phyloP scores from a whole-genome alignment of 441 rosid species.

The Euphorbia celastroides region DNA sequence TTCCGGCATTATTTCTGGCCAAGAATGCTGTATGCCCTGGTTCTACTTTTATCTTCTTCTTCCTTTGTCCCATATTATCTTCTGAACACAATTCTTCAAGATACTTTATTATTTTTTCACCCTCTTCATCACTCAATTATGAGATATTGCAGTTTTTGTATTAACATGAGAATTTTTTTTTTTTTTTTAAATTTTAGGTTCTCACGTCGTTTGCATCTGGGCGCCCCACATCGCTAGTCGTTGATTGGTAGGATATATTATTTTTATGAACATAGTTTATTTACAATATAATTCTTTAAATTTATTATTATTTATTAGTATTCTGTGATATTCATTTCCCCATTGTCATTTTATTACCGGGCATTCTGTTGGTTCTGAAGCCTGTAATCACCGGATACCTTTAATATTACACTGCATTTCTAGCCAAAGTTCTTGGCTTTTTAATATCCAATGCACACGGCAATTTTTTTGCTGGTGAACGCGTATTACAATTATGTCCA shows the following conservation, averaged over 20 bases:
- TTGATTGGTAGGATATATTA: conserved; percentile 61
- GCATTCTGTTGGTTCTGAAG: not conserved
- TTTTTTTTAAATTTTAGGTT: conserved; percentile 52
- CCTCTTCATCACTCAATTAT: conserved; percentile 7
- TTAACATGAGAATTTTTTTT: conserved; percentile 19
- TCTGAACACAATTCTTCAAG: not conserved
- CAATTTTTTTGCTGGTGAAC: no score
- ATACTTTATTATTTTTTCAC: not conserved
- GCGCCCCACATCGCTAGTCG: conserved; percentile 95
- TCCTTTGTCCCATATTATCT: not conserved
- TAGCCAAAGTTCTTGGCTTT: not conserved
- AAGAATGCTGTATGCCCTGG: conserved; percentile 77
- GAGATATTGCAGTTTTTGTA: conserved; percentile 6
- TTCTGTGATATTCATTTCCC: not conserved
- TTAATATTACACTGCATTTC: not conserved
- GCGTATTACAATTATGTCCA: not conserved
- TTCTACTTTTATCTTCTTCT: not conserved
- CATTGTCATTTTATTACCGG: not conserved
- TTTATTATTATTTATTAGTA: not conserved
- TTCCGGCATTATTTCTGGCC: conserved; percentile 94
- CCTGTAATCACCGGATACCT: not conserved
- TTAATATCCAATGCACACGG: no score
- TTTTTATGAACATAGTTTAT: conserved; percentile 11
- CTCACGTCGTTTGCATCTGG: conserved; percentile 99
- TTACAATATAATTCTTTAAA: not conserved